A percentile compares a stretch with the other conserved stretches of the same genome.
These are phyloP conservation scores for Penicillium odoratum DNA, from an alignment of 495 filamentous ascomycete genomes.

Conservation along the genomic window DNA sequence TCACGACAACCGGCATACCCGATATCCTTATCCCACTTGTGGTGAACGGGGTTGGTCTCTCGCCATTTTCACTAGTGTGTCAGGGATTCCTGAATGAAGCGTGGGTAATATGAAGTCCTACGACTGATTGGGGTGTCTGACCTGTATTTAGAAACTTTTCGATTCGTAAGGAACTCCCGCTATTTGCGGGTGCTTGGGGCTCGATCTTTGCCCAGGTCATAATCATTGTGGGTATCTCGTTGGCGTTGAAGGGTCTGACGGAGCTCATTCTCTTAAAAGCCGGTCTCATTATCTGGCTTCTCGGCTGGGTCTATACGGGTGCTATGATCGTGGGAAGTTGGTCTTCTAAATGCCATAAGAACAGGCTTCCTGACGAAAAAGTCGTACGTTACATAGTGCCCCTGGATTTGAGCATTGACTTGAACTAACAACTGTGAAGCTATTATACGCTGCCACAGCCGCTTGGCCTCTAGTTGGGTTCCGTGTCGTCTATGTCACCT, in stretches of 20 bases:
- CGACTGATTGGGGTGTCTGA: background rate
- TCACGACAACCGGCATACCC: background rate
- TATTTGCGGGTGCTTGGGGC: background rate
- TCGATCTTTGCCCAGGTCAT: background rate
- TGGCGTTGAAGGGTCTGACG: background rate
- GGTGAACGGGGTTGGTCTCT: background rate
- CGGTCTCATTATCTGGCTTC: background rate
- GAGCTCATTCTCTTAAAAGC: background rate
- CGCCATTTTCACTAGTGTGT: background rate
- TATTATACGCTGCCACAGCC: background rate
- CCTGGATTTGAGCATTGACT: too few species aligned
- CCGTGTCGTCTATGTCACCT: background rate
- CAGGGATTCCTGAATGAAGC: background rate
- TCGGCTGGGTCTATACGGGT: constrained; percentile 2
- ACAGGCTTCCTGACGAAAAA: background rate
- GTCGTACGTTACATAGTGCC: background rate
- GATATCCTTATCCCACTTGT: background rate
- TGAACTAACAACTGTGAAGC: constrained; percentile 1
- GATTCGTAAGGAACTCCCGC: background rate
- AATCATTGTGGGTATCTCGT: background rate
- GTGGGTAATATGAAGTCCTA: background rate
- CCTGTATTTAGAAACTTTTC: background rate
- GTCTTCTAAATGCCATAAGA: background rate
- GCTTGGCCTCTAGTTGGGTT: constrained; percentile 1
- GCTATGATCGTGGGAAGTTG: background rate